Base-by-base conservation (phyloP, 345 rosid species). In the Carallia pectinifolia region DNA sequence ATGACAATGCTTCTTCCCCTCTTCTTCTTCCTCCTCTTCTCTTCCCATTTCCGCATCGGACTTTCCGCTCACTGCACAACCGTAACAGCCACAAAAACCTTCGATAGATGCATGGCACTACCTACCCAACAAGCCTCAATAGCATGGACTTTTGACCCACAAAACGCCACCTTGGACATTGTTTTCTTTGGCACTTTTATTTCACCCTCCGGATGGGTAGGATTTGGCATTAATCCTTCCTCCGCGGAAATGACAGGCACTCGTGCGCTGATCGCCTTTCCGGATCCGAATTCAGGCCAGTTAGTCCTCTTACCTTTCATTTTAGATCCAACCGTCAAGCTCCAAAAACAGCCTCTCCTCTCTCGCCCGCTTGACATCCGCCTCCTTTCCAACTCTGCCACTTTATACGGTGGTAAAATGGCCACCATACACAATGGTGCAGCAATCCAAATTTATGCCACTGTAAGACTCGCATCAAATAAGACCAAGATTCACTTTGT, bases 191-290 rank as follows among this genome's bases (percentile, higher is more conserved):
- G 98, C 58, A 85, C 89, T n/a, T 95, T 92, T 69, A 92, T 95
- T 38, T 95, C 98, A 2, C 97, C 97, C 29, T 92, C 99, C 23
- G 98, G 99, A 0, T 95, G 99, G 99, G 99, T 92, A 0, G 99
- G 92, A 1, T 85, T 84, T 83, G 99, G 99, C 0, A 86, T 95
- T 12, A 95, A 95, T 68, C 98, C 93, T 1, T 71, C 81, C 6
- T 81, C 96, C 1, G 66, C 98, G 0, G 88, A 89, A 72, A 95
- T 95, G 99, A 88, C 97, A 0, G 98, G 99, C 0, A 88, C 98
- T 1, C 85, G 94, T 0, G 94, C 94, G 23, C 81, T 92, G 0
- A 62, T 95, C 1, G 92, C 98, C n/a, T 95, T 90, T 40, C 93
- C 98, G 0, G 99, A 95, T 67, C 98, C 96, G 0, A 90, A 90